Evolutionary conservation across 2,329 filamentous ascomycete species (phyloP).

Genomic region (Aspergillus alliaceus): DNA sequence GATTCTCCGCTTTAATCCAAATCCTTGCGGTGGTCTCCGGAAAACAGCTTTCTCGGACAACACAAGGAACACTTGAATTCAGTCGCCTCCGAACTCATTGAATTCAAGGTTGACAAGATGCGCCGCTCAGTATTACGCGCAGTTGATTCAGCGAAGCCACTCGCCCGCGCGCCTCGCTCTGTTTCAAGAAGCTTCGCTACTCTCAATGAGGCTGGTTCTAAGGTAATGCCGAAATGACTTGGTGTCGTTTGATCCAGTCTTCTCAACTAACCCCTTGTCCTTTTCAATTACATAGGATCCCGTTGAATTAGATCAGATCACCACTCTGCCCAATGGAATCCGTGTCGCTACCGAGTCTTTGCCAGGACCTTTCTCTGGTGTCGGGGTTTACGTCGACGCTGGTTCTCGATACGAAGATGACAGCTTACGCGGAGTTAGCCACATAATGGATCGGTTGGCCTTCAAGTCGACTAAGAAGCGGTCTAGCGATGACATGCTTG

Average conservation of each 20-base stretch:
- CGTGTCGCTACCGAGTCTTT: slow-evolving; percentile 93
- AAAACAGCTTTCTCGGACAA: slow-evolving; percentile 12
- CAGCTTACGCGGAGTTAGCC: slow-evolving; percentile 82
- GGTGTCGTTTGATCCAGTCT: neutral
- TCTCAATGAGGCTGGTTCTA: slow-evolving; percentile 29
- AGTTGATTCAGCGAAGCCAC: slow-evolving; percentile 38
- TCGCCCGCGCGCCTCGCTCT: slow-evolving; percentile 34
- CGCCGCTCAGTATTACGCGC: slow-evolving; percentile 43
- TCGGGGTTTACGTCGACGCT: slow-evolving; percentile 93
- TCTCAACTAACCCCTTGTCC: neutral
- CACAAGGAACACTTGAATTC: slow-evolving; percentile 8
- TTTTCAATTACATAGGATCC: slow-evolving; percentile 61
- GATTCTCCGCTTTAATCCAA: slow-evolving; percentile 11
- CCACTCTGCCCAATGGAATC: slow-evolving; percentile 85
- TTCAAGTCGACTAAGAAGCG: slow-evolving; percentile 82
- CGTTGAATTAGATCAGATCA: slow-evolving; percentile 81
- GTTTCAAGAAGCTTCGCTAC: slow-evolving; percentile 39
- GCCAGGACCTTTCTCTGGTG: slow-evolving; percentile 89
- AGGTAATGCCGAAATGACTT: slow-evolving; percentile 27
- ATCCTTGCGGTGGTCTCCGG: slow-evolving; percentile 16
- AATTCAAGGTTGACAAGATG: slow-evolving; percentile 27
- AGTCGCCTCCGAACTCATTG: neutral
- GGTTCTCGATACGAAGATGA: slow-evolving; percentile 92
- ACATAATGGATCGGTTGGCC: slow-evolving; percentile 92
- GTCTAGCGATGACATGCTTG: slow-evolving; percentile 80